Evolutionary conservation across 2,329 filamentous ascomycete species (phyloP).

Genomic region (Ophiostoma montium): DNA sequence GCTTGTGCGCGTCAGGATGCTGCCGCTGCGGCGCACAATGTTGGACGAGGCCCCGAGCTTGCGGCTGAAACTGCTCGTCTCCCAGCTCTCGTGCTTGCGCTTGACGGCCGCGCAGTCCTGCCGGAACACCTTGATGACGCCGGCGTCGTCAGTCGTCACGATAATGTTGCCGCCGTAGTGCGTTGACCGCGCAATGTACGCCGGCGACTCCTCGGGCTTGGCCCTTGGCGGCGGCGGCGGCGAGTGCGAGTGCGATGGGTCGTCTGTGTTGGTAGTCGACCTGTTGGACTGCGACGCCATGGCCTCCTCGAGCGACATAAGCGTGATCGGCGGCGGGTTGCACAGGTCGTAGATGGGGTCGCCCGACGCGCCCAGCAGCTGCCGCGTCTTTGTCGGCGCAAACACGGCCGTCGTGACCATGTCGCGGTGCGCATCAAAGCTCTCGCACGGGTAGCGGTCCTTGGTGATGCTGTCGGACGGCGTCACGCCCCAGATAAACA

Average conservation of each 20-base stretch:
- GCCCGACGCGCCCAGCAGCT: constrained; percentile 64
- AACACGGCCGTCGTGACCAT: constrained; percentile 84
- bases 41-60: constrained; percentile 45
- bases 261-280: constrained; percentile 1
- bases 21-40: constrained; percentile 42
- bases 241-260: constrained; percentile 4
- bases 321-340: constrained; percentile 79
- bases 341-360: constrained; percentile 95
- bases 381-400: constrained; percentile 64
- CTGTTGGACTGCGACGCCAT: constrained; percentile 20
- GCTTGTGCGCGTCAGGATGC: constrained; percentile 40
- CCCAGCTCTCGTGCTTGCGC: constrained; percentile 62
- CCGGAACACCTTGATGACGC: constrained; percentile 84
- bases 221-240: constrained; percentile 10
- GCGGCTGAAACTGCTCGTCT: constrained; percentile 60
- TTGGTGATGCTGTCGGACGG: constrained; percentile 37
- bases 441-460: constrained; percentile 72
- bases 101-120: constrained; percentile 85
- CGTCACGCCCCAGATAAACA: constrained; percentile 80
- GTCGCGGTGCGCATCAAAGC: constrained; percentile 78
- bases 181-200: constrained; percentile 60
- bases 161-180: constrained; percentile 82
- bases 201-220: constrained; percentile 54
- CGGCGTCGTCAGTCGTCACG: constrained; percentile 76
- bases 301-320: constrained; percentile 58